Evolutionary conservation across 768 basidiomycete genomes (phyloP).

Genomic region (Suillus weaverae): DNA sequence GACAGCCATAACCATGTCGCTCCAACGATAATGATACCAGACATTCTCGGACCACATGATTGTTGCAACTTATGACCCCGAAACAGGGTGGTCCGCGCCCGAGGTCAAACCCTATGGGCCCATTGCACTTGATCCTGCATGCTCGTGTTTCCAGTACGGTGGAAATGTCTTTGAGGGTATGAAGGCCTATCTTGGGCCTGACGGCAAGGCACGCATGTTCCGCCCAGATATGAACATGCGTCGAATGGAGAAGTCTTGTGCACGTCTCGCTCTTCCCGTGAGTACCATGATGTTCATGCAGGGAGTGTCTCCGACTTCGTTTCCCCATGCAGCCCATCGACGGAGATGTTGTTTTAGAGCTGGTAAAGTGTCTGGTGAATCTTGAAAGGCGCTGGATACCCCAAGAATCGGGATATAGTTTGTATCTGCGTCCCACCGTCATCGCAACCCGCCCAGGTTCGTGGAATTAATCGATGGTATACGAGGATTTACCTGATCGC

Average conservation of each 20-base stretch:
- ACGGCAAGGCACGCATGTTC: slow-evolving; percentile 77
- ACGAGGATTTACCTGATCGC: not conserved
- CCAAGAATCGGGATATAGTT: slow-evolving; percentile 63
- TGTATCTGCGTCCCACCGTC: slow-evolving; percentile 86
- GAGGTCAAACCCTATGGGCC: slow-evolving; percentile 73
- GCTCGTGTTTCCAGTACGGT: slow-evolving; percentile 63
- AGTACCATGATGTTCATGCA: slow-evolving; percentile 21
- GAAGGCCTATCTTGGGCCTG: slow-evolving; percentile 74
- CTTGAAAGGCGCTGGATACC: slow-evolving; percentile 89
- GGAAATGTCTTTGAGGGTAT: slow-evolving; percentile 61
- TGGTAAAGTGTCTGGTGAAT: slow-evolving; percentile 65
- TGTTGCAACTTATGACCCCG: slow-evolving; percentile 58
- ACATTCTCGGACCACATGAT: slow-evolving; percentile 81
- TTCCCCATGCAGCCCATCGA: slow-evolving; percentile 38
- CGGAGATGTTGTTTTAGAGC: slow-evolving; percentile 44
- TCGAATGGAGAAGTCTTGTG: slow-evolving; percentile 68
- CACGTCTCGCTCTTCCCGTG: slow-evolving; percentile 73
- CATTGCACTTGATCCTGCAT: slow-evolving; percentile 55
- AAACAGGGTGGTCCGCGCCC: slow-evolving; percentile 67
- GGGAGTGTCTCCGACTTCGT: not conserved
- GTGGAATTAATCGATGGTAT: slow-evolving; percentile 4
- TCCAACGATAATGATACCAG: slow-evolving; percentile 29
- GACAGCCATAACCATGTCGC: slow-evolving; percentile 7
- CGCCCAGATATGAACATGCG: slow-evolving; percentile 85
- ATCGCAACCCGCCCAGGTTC: slow-evolving; percentile 47